phyloP scores from a whole-genome alignment of 306 rosid species.

The Lupinus albus region DNA sequence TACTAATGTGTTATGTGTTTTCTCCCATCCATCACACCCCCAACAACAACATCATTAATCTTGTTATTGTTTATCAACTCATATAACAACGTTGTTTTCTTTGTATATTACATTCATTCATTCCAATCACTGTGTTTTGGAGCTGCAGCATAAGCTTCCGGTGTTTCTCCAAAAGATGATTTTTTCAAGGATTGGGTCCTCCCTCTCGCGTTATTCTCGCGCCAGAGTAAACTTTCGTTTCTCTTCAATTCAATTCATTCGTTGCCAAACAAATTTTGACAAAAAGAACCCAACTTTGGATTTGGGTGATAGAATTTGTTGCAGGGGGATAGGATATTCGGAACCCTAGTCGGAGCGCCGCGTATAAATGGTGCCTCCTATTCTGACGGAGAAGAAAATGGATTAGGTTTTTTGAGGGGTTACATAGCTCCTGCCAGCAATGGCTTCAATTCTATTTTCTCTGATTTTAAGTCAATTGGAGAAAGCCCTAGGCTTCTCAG shows the following conservation, averaged over 20 bases:
- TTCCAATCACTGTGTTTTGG: too few species aligned
- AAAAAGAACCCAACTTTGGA: not conserved
- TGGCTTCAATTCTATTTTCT: conserved; percentile 46
- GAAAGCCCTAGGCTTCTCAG: conserved; percentile 69
- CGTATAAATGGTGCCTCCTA: conserved; percentile 15
- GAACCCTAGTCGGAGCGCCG: conserved; percentile 39
- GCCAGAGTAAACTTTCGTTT: conserved; percentile 50
- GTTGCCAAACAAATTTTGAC: not conserved
- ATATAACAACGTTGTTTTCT: too few species aligned
- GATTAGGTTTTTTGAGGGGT: conserved; percentile 64
- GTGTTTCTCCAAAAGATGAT: conserved; percentile 48
- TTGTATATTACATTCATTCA: too few species aligned
- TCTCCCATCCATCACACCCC: too few species aligned
- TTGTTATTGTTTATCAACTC: too few species aligned
- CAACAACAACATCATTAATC: too few species aligned
- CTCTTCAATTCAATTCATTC: not conserved
- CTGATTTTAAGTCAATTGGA: conserved; percentile 51
- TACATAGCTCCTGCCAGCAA: conserved; percentile 52
- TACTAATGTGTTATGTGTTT: too few species aligned
- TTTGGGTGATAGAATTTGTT: conserved; percentile 54
- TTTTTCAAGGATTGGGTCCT: conserved; percentile 62
- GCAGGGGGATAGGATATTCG: conserved; percentile 55
- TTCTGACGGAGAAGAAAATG: conserved; percentile 47
- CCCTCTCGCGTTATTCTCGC: conserved; percentile 67
- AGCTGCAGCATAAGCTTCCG: not conserved